A percentile compares a stretch with the other conserved stretches of the same genome.
Evolutionary conservation across 2,329 filamentous ascomycete genomes (phyloP).

Genomic region (Fusarium setosum): DNA sequence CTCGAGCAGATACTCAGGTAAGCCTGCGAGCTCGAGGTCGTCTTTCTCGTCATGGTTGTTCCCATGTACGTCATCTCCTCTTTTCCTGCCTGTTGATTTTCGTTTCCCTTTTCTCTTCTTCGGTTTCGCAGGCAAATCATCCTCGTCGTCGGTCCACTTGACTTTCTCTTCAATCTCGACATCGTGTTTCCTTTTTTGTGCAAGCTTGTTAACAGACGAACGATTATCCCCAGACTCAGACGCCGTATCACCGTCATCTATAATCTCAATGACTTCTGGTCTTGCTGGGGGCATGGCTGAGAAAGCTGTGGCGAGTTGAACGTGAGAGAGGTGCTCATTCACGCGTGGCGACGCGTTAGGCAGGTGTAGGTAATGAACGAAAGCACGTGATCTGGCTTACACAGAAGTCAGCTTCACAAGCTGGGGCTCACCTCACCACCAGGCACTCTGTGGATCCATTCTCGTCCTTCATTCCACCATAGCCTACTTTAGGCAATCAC

Average conservation of each 20-base stretch:
- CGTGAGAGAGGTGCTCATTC: not conserved
- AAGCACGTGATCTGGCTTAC: slow-evolving; percentile 36
- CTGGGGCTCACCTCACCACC: not conserved
- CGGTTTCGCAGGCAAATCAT: slow-evolving; percentile 67
- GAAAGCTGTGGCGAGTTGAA: not conserved
- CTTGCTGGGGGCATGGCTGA: slow-evolving; percentile 24
- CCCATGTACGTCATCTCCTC: slow-evolving; percentile 39
- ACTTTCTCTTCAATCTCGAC: slow-evolving; percentile 56
- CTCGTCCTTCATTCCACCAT: too few relatives aligned
- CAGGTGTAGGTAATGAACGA: slow-evolving; percentile 20
- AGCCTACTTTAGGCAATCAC: too few relatives aligned
- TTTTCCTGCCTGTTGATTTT: slow-evolving; percentile 45
- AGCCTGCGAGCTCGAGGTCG: slow-evolving; percentile 54
- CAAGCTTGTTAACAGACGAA: slow-evolving; percentile 9
- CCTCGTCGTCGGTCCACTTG: slow-evolving; percentile 70
- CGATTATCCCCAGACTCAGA: slow-evolving; percentile 34
- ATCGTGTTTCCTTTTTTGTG: slow-evolving; percentile 53
- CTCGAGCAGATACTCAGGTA: slow-evolving; percentile 75
- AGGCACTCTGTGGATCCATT: too few relatives aligned
- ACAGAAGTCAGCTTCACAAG: not conserved
- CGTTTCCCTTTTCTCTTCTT: slow-evolving; percentile 51
- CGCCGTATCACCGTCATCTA: slow-evolving; percentile 36
- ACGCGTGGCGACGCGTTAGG: slow-evolving; percentile 31
- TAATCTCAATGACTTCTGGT: slow-evolving; percentile 41
- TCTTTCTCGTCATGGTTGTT: slow-evolving; percentile 53